Percentiles rank a stretch among this genome's conserved stretches.
phyloP scores from a whole-genome alignment of 495 filamentous ascomycete genomes.

The Penicillium herquei region DNA sequence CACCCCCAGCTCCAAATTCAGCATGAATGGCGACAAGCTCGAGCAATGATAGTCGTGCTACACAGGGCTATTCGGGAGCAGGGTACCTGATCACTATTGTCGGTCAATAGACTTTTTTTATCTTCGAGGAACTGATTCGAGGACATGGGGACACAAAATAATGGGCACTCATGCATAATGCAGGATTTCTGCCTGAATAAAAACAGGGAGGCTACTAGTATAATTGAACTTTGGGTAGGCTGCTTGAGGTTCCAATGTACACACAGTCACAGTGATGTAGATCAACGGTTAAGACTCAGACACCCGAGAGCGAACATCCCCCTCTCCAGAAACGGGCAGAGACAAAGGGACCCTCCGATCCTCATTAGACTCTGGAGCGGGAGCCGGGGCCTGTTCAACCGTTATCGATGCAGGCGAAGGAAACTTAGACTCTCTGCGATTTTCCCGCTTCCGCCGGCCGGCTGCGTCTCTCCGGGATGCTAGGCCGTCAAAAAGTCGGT shows the following conservation, averaged over 20 bases:
- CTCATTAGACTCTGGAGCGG: background rate
- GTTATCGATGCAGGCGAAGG: slow-evolving; percentile 1
- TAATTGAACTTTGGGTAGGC: background rate
- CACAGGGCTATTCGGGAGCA: too few relatives aligned
- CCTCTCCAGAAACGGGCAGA: background rate
- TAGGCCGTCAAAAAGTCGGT: slow-evolving; percentile 43
- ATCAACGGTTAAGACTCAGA: background rate
- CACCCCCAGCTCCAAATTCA: too few relatives aligned
- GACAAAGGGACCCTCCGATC: slow-evolving; percentile 3
- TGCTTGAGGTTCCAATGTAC: background rate
- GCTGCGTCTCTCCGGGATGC: slow-evolving; percentile 24
- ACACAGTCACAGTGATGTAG: background rate
- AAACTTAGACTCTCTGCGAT: slow-evolving; percentile 13
- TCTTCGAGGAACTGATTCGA: background rate
- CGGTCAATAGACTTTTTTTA: background rate
- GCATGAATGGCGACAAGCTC: too few relatives aligned
- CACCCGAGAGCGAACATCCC: background rate
- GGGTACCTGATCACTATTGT: background rate
- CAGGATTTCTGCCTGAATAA: background rate
- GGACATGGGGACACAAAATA: background rate
- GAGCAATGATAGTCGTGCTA: too few relatives aligned
- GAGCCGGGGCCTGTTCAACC: slow-evolving; percentile 4
- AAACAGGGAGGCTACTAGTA: background rate
- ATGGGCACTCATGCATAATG: background rate
- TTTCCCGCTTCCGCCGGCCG: slow-evolving; percentile 33